Evolutionary conservation across 2,329 filamentous ascomycete species (phyloP), one percentile per base, ranked within the genome.

Genomic region (Whalleya microplaca): DNA sequence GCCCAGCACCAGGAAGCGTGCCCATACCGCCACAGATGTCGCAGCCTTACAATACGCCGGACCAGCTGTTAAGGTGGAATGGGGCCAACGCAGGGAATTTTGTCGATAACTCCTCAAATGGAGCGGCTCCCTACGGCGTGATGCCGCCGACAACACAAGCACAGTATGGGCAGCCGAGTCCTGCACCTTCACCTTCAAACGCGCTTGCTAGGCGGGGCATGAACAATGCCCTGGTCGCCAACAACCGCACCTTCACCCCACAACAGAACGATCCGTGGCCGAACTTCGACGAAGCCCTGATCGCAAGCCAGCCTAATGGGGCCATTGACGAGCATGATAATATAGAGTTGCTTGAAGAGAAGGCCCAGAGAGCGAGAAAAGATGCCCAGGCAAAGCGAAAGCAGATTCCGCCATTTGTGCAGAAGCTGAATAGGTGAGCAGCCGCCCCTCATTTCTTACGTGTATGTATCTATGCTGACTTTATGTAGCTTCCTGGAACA

Each of bases 321-420:
- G 54, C 59, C 3, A 62, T 76, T 53, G 76, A 76, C 41, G 84
- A 87, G 71, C 79, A 85, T 67, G 88, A 96, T 63, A 91, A 87
- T 63, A 82, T 96, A 57, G 89, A 93, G 60, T 81, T 90, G 52
- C 76, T 97, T 58, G 92, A 96, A 70, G 86, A 89, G 71, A 87
- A 87, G 74, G 93, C 92, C 20, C 82, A 88, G 62, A 79, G 89
- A 59, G 92, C 92, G 8, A 96, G 96, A 78, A 86, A 88, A 70
- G 95, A 98, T 56, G 89, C 93, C 0, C 90, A 93, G 71, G 84
- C 88, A 16, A 98, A 96, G 75, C 83, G 93, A 67, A 98, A 98
- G 75, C 91, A 96, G 69, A 98, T 99, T 10, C 94, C 95, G 0
- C 94, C 95, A 0, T 99, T 99, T 78, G 93, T 99, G 43, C 93